These are phyloP conservation scores for Suillus brevipes DNA, from an alignment of 768 basidiomycete species.

Conservation along the genomic window DNA sequence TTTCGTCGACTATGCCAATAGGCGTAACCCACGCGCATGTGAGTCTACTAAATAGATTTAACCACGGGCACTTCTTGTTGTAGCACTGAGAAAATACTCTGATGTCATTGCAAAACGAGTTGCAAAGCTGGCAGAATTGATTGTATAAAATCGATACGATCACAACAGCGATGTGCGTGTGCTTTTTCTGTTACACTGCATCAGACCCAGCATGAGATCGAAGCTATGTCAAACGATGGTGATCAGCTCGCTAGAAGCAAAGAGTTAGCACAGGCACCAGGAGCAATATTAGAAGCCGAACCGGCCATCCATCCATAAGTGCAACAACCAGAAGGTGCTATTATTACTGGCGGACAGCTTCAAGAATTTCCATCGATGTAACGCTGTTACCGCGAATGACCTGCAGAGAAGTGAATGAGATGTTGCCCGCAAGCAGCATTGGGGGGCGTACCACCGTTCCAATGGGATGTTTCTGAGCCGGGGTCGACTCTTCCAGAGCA, in stretches of 20 bases:
- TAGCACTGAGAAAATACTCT: background rate
- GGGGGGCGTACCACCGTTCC: conserved; percentile 80
- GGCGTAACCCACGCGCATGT: background rate
- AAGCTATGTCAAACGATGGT: background rate
- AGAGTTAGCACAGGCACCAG: background rate
- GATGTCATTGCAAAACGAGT: background rate
- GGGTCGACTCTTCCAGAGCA: conserved; percentile 86
- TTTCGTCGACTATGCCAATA: background rate
- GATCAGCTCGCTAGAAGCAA: background rate
- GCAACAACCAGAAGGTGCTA: conserved; percentile 1
- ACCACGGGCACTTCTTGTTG: background rate
- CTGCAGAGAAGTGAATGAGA: conserved; percentile 40
- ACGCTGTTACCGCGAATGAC: conserved; percentile 97
- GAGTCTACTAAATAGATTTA: background rate
- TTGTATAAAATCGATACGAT: background rate
- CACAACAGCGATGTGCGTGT: conserved; percentile 2
- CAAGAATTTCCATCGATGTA: conserved; percentile 90
- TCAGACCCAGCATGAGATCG: background rate
- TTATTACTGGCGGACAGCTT: conserved; percentile 47
- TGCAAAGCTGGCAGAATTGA: background rate
- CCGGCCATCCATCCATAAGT: conserved; percentile 12
- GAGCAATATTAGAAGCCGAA: background rate
- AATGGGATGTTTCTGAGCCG: conserved; percentile 86
- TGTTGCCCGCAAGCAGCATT: background rate
- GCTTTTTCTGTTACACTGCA: background rate